Evolutionary conservation across 352 stramenopile species (phyloP).

Genomic region (Phytophthora uliginosa): DNA sequence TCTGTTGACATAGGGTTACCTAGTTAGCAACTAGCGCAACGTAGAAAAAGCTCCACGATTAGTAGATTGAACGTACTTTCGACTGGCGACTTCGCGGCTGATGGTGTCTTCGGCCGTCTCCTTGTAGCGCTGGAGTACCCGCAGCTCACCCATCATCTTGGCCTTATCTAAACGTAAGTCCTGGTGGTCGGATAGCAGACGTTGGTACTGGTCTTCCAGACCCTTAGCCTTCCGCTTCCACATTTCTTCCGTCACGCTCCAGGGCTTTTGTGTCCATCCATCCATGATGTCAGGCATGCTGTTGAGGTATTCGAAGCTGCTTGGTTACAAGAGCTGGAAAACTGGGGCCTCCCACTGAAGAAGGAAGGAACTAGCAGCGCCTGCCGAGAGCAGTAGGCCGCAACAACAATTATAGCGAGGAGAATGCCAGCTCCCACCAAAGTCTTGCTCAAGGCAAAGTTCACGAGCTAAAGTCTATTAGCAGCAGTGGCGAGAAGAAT

Average conservation of each 20-base stretch:
- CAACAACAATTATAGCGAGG: constrained; percentile 42
- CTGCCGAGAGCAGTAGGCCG: constrained; percentile 28
- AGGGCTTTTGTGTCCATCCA: constrained; percentile 66
- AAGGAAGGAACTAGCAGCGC: constrained; percentile 10
- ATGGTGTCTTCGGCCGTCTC: constrained; percentile 78
- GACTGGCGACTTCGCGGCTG: constrained; percentile 54
- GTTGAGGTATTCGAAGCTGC: neutral
- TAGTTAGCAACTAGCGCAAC: neutral
- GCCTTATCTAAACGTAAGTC: constrained; percentile 76
- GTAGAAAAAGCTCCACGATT: no score
- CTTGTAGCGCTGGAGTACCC: constrained; percentile 81
- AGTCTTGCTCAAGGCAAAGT: neutral
- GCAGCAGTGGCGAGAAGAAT: constrained; percentile 22
- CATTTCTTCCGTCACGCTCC: constrained; percentile 82
- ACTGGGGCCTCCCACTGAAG: constrained; percentile 8
- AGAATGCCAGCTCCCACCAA: constrained; percentile 10
- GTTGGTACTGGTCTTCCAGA: constrained; percentile 78
- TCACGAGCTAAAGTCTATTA: constrained; percentile 33
- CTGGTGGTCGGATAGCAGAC: constrained; percentile 71
- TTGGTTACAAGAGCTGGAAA: neutral
- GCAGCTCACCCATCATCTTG: constrained; percentile 73
- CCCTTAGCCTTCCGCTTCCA: constrained; percentile 81
- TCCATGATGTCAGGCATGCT: constrained; percentile 62
- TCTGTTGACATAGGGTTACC: constrained; percentile 18
- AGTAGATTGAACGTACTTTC: constrained; percentile 49